phyloP scores from a whole-genome alignment of 148 eudicot species.

The Dysphania ambrosioides region DNA sequence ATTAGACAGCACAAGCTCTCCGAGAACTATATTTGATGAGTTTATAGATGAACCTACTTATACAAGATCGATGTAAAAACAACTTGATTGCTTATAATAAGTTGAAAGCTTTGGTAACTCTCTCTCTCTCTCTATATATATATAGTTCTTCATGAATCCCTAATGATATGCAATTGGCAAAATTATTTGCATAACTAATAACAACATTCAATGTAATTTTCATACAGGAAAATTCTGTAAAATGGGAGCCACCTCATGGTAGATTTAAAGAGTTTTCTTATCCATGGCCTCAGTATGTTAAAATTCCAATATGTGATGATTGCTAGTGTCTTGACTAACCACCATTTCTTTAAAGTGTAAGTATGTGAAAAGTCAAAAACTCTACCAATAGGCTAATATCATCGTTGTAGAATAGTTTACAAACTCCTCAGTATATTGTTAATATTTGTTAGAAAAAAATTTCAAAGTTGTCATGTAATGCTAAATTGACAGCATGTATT shows the following conservation, averaged over 20 bases:
- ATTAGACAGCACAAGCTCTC: constrained; percentile 32
- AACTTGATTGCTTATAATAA: constrained; percentile 47
- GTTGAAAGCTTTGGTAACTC: constrained; percentile 48
- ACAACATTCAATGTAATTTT: background rate
- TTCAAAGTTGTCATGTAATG: no score
- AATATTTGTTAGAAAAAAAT: no score
- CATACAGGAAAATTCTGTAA: constrained; percentile 46
- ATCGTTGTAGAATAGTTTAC: no score
- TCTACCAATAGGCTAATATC: no score
- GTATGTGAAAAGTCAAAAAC: no score
- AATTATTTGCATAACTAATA: no score
- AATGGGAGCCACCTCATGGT: constrained; percentile 82
- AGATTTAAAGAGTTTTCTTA: constrained; percentile 48
- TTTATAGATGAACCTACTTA: constrained; percentile 66
- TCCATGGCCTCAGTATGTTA: constrained; percentile 66
- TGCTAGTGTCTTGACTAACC: no score
- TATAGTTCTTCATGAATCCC: background rate
- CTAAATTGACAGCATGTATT: background rate
- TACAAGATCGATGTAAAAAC: constrained; percentile 43
- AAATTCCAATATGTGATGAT: no score
- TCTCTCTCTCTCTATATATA: background rate
- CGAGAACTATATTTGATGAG: constrained; percentile 46
- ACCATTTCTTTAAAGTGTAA: no score
- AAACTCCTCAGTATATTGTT: no score
- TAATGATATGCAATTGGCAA: no score